Conservation (phyloP, 2,329 filamentous ascomycete species). For the Drechslerella dactyloides region DNA sequence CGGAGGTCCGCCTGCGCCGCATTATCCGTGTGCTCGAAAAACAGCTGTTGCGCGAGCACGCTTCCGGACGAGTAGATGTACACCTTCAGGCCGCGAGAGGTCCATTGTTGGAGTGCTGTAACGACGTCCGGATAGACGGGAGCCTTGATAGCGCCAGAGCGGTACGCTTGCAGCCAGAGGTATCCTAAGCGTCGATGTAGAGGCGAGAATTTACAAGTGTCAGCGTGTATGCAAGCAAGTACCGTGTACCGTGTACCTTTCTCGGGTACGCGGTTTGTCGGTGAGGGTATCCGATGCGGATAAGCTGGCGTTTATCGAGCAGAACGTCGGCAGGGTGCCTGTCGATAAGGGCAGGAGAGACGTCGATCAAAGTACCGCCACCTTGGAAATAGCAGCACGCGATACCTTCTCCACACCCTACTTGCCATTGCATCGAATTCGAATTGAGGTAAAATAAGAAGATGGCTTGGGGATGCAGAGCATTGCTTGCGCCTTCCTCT, state of each 20-base stretch:
- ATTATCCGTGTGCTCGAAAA: constrained; percentile 71
- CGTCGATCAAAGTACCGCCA: neutral
- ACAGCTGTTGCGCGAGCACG: constrained; percentile 78
- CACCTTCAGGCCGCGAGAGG: constrained; percentile 64
- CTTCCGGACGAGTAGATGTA: constrained; percentile 84
- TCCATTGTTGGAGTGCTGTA: constrained; percentile 68
- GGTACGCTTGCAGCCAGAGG: constrained; percentile 77
- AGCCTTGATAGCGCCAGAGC: constrained; percentile 71
- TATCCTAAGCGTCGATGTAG: constrained; percentile 61
- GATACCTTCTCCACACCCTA: neutral
- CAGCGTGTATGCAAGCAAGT: neutral
- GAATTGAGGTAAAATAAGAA: neutral
- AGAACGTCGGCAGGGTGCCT: neutral
- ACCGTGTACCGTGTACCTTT: neutral
- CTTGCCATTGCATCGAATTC: too few species aligned
- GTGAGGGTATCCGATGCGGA: constrained; percentile 1
- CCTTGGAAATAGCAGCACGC: neutral
- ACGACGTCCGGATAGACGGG: constrained; percentile 77
- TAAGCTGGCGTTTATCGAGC: constrained; percentile 1
- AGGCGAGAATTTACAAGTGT: neutral
- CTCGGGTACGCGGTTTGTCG: neutral
- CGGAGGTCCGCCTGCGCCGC: constrained; percentile 67
- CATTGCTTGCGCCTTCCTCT: neutral
- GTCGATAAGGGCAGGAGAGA: neutral
- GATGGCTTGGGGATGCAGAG: too few species aligned